Evolutionary conservation across 192 early-diverging fungal species (phyloP), one percentile per base, ranked within the genome.

Genomic region (Funneliformis mosseae): DNA sequence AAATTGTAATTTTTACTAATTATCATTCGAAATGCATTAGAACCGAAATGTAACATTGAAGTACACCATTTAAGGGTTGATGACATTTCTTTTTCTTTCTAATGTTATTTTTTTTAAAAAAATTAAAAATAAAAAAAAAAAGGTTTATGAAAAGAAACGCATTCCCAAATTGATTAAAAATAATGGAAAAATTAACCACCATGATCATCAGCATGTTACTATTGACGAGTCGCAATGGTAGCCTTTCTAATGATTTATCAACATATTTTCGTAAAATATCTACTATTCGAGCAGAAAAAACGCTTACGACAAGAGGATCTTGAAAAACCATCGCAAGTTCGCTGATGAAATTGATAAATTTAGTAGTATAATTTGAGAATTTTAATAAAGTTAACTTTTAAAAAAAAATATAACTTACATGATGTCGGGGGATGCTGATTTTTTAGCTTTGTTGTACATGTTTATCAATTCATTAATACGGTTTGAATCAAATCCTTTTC

Each of bases 311-410:
- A 18, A 78, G 45, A 8, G 77, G 77, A 48, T 78, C 77, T 50
- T 68, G 39, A 1, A 78, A 78, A 45, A 78, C 67, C 77, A 78
- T 67, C 23, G 77, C 77, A 16, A 78, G 39, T 10, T 78, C 77
- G 1, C 77, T 78, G 67, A 23, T 18, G 16, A 68, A 63, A 6
- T 63, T 63, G 0, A 77, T 10, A 12, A 8, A 62, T 62, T 39
- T 33, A 25, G 28, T n/a, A 27, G 59, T 28, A 9, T 18, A 10
- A 41, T 3, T 16, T 77, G 21, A 63, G n/a, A 64, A 42, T 62
- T 41, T 33, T 33, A 2, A 33, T 33, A 33, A 33, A 0, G 33
- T 33, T 33, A 33, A 33, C 3, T 33, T 33, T 33, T n/a, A n/a
- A 9, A 41, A 60, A 9, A 27, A 39, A 21, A 39, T 7, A 62